phyloP scores from a whole-genome alignment of 805 yeast species.

The Candida morakotiae region DNA sequence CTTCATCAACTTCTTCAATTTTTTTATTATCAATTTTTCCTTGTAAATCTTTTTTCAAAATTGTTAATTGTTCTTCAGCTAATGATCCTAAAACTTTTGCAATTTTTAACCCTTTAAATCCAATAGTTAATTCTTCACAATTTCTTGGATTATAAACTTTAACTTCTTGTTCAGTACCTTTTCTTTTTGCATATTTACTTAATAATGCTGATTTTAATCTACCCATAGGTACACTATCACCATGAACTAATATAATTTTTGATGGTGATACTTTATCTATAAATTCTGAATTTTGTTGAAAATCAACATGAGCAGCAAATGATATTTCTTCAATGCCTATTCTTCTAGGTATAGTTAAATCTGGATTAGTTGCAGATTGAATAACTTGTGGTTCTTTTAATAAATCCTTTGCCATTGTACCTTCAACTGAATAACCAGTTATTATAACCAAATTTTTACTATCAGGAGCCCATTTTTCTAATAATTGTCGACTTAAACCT shows the following conservation, averaged over 20 bases:
- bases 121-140: conserved; percentile 72
- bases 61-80: conserved; percentile 40
- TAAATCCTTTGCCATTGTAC: conserved; percentile 91
- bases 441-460: conserved; percentile 80
- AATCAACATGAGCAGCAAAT: conserved; percentile 99
- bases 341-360: conserved; percentile 80
- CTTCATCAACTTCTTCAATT: conserved; percentile 25
- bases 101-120: conserved; percentile 76
- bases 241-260: conserved; percentile 89
- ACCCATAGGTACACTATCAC: conserved; percentile 98
- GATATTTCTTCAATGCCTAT: conserved; percentile 88
- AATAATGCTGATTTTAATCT: conserved; percentile 87
- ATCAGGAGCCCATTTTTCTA: conserved; percentile 98
- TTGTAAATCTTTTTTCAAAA: conserved; percentile 52
- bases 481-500: conserved; percentile 85
- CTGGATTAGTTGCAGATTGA: conserved; percentile 79
- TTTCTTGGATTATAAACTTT: conserved; percentile 90
- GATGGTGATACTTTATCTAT: conserved; percentile 84
- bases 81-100: conserved; percentile 66
- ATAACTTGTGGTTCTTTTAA: conserved; percentile 88
- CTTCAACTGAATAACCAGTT: conserved; percentile 98
- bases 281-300: conserved; percentile 86
- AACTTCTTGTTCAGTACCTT: conserved; percentile 85
- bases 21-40: conserved; percentile 47
- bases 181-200: conserved; percentile 76